Conservation (phyloP, 305 asterid species). For the Fraxinus velutina region DNA sequence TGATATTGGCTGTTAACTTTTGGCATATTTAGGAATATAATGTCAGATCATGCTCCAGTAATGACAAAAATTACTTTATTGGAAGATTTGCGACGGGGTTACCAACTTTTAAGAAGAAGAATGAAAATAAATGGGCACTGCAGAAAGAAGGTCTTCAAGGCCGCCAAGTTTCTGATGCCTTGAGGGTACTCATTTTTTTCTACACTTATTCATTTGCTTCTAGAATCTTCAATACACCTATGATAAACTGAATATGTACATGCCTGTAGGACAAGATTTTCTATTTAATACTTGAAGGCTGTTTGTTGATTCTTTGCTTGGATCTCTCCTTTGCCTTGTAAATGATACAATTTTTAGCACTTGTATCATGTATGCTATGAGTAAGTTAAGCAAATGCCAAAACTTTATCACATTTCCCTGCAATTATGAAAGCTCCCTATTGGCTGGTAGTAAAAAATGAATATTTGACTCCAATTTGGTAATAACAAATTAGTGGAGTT, state of each 20-base stretch:
- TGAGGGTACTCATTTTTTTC: slow-evolving; percentile 56
- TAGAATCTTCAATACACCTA: not conserved
- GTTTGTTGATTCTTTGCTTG: slow-evolving; percentile 3
- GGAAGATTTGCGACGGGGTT: slow-evolving; percentile 86
- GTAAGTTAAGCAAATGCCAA: slow-evolving; percentile 3
- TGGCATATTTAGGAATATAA: slow-evolving; percentile 66
- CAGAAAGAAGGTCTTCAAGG: slow-evolving; percentile 95
- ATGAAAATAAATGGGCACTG: slow-evolving; percentile 83
- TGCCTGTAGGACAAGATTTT: not conserved
- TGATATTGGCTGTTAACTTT: slow-evolving; percentile 13
- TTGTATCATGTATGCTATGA: not conserved
- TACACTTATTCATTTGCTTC: not conserved
- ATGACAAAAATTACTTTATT: slow-evolving; percentile 76
- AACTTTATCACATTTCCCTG: slow-evolving; percentile 11
- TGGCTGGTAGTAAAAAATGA: slow-evolving; percentile 1
- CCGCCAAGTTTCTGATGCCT: slow-evolving; percentile 80
- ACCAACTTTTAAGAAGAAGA: slow-evolving; percentile 79
- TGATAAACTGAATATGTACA: slow-evolving; percentile 3
- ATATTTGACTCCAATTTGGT: not conserved
- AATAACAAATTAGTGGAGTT: not conserved
- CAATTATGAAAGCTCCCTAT: slow-evolving; percentile 7
- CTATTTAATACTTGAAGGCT: not conserved
- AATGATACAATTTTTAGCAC: not conserved
- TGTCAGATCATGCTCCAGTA: slow-evolving; percentile 73
- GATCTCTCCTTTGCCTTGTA: not conserved